Conservation (phyloP, 306 rosid genomes). For the Gastrolobium villosum region DNA sequence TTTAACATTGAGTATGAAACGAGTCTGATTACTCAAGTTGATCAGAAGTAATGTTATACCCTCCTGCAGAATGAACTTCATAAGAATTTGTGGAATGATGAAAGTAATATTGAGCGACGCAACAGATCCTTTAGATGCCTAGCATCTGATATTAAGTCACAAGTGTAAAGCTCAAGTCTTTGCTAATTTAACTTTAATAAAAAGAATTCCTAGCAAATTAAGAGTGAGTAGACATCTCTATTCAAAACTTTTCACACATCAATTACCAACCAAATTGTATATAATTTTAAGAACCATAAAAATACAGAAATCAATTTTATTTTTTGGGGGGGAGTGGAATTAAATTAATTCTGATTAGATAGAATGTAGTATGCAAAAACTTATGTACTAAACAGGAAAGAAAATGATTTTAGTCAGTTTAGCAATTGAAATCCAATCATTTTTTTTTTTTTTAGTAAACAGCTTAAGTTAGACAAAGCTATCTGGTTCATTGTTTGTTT, state of each 20-base stretch:
- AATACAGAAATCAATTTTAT: background rate
- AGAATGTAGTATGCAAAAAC: background rate
- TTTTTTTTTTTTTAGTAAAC: background rate
- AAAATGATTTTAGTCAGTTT: no score
- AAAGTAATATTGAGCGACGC: background rate
- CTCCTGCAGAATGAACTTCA: slow-evolving; percentile 57
- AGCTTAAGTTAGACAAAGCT: background rate
- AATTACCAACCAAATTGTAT: background rate
- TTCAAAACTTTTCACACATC: background rate
- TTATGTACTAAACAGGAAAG: background rate
- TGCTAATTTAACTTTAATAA: slow-evolving; percentile 2
- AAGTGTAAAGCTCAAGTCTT: background rate
- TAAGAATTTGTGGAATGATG: slow-evolving; percentile 27
- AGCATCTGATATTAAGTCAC: slow-evolving; percentile 7
- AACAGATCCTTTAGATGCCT: slow-evolving; percentile 7
- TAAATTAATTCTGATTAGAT: background rate
- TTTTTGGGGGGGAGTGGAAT: no score
- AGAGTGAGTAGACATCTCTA: slow-evolving; percentile 19
- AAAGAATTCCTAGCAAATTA: background rate
- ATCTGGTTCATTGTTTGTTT: background rate
- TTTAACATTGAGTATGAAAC: slow-evolving; percentile 56
- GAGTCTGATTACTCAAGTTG: slow-evolving; percentile 82
- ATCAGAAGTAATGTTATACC: slow-evolving; percentile 83
- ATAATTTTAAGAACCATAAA: background rate
- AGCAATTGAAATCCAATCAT: background rate